Percentiles rank a stretch among this genome's conserved stretches.
Evolutionary conservation across 257 asterid species (phyloP).

Genomic region (Nicotiana tabacum): DNA sequence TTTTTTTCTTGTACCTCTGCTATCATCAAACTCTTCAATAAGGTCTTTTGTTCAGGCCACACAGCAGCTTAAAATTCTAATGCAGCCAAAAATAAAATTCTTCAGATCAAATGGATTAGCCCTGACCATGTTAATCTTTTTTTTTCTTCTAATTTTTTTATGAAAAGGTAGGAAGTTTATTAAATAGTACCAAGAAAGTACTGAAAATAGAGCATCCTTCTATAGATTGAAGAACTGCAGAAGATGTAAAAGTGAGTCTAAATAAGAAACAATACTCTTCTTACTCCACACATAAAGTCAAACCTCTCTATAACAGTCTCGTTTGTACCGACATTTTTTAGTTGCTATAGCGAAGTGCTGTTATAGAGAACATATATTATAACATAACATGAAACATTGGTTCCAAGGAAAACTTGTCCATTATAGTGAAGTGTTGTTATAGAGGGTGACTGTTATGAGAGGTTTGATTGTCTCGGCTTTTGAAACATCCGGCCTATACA

Average conservation of each 20-base stretch:
- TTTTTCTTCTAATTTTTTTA: not conserved
- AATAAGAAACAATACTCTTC: not conserved
- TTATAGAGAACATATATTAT: too few relatives aligned
- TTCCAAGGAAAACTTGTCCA: too few relatives aligned
- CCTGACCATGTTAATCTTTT: not conserved
- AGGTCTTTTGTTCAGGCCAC: not conserved
- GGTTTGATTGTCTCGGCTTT: too few relatives aligned
- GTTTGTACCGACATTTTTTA: too few relatives aligned
- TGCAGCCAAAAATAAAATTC: not conserved
- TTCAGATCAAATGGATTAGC: not conserved
- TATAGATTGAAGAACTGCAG: not conserved
- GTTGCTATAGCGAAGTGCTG: too few relatives aligned
- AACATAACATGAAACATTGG: too few relatives aligned
- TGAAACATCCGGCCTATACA: not conserved
- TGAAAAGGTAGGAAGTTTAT: not conserved
- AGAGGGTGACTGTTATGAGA: too few relatives aligned
- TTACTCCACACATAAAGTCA: not conserved
- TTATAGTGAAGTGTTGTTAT: too few relatives aligned
- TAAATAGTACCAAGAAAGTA: not conserved
- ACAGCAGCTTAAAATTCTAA: not conserved
- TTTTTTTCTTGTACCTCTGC: not conserved
- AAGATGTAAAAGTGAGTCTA: not conserved
- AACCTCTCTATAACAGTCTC: too few relatives aligned
- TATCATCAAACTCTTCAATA: not conserved
- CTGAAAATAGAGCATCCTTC: not conserved